Percentiles rank a stretch among this genome's conserved stretches.
Evolutionary conservation across 176 grass and related monocot species (phyloP).

Genomic region (Oryza glumipatula): DNA sequence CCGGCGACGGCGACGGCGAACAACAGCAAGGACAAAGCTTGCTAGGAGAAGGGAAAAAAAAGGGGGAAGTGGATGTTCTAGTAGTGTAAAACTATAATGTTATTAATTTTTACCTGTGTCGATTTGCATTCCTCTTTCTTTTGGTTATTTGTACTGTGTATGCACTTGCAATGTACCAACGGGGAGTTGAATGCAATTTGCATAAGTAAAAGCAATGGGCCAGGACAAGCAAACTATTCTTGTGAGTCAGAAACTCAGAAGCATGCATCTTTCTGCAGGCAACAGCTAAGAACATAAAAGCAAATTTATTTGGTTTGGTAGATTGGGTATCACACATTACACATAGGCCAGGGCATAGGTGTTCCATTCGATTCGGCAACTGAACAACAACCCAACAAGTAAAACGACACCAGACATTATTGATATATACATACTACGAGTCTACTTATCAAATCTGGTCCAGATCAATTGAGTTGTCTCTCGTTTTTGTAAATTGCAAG

Average conservation of each 20-base stretch:
- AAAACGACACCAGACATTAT: neutral
- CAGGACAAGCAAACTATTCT: constrained; percentile 24
- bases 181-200: constrained; percentile 40
- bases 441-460: neutral
- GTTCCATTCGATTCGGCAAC: constrained; percentile 18
- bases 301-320: constrained; percentile 47
- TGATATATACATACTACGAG: neutral
- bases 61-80: neutral
- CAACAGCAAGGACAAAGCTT: neutral
- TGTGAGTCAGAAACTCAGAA: constrained; percentile 34
- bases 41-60: neutral
- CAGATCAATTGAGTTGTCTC: neutral
- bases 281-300: constrained; percentile 41
- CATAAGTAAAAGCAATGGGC: neutral
- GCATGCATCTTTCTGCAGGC: constrained; percentile 28
- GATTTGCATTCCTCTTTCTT: constrained; percentile 31
- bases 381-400: constrained; percentile 26
- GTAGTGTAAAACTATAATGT: constrained; percentile 11
- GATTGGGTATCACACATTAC: constrained; percentile 2
- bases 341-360: neutral
- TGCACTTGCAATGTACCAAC: constrained; percentile 25
- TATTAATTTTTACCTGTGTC: constrained; percentile 22
- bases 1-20: neutral
- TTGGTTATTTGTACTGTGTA: neutral
- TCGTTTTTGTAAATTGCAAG: constrained; percentile 10